A percentile compares a stretch with the other conserved stretches of the same genome.
phyloP scores from a whole-genome alignment of 2,329 filamentous ascomycete genomes.

The Epichloe festucae region DNA sequence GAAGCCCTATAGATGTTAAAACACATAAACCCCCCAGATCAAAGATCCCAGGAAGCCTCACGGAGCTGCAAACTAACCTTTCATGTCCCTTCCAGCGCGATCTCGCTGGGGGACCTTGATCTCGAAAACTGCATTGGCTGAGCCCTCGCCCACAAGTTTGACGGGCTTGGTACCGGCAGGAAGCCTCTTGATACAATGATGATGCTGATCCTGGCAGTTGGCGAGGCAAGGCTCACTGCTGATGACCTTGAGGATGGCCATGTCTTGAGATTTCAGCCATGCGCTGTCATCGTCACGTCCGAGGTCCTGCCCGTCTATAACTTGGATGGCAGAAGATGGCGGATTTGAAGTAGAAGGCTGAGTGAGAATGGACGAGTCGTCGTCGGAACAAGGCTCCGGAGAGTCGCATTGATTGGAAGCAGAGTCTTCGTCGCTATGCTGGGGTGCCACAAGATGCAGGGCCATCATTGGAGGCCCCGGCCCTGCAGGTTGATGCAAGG shows the following conservation, averaged over 20 bases:
- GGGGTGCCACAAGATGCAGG: slow-evolving; percentile 12
- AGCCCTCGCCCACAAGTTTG: slow-evolving; percentile 50
- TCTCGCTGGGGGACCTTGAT: slow-evolving; percentile 29
- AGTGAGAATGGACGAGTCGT: slow-evolving; percentile 8
- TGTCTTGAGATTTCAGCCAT: slow-evolving; percentile 13
- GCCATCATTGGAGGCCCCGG: slow-evolving; percentile 15
- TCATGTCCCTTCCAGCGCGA: slow-evolving; percentile 18
- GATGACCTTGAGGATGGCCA: slow-evolving; percentile 12
- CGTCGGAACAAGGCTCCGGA: slow-evolving; percentile 8
- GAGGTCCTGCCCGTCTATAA: slow-evolving; percentile 1
- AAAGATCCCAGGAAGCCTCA: background rate
- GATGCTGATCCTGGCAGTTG: slow-evolving; percentile 1
- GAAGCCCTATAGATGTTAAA: slow-evolving; percentile 15
- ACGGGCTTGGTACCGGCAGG: slow-evolving; percentile 21
- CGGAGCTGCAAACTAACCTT: slow-evolving; percentile 17
- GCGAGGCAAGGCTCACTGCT: slow-evolving; percentile 5
- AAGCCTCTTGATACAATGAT: slow-evolving; percentile 17
- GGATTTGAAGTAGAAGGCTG: slow-evolving; percentile 7
- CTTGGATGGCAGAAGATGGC: slow-evolving; percentile 6
- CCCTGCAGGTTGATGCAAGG: slow-evolving; percentile 14
- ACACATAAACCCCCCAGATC: background rate
- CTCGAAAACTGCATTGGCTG: slow-evolving; percentile 64
- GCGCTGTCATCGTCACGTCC: slow-evolving; percentile 9
- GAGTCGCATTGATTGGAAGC: slow-evolving; percentile 11
- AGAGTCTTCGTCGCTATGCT: slow-evolving; percentile 9